Conservation (phyloP, 2,329 filamentous ascomycete species). For the Penicillium sp. region DNA sequence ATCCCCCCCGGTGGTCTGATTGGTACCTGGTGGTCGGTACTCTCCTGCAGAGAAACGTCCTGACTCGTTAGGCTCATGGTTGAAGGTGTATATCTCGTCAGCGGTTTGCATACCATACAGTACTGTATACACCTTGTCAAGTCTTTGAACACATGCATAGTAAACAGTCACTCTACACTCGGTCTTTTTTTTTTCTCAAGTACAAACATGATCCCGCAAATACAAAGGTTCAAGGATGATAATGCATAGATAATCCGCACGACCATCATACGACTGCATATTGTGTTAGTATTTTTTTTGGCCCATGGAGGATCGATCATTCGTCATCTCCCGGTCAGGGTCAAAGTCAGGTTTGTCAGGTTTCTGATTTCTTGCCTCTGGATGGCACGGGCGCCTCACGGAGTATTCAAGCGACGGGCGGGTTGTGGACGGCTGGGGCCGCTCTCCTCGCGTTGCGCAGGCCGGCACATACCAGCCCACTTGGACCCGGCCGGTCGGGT, state of each 20-base stretch:
- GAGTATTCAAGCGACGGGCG: neutral
- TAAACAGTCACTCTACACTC: neutral
- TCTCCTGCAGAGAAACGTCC: neutral
- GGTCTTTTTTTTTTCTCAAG: neutral
- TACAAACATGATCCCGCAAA: neutral
- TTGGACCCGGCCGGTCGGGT: neutral
- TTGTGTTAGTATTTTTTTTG: neutral
- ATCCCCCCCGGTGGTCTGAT: neutral
- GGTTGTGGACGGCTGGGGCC: neutral
- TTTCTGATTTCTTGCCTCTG: neutral
- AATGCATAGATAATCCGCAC: neutral
- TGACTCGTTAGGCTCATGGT: neutral
- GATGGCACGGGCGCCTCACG: neutral
- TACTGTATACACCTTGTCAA: neutral
- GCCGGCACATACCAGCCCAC: slow-evolving; percentile 2
- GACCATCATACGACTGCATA: neutral
- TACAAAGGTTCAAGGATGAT: neutral
- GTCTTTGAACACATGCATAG: neutral
- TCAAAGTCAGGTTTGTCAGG: neutral
- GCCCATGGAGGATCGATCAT: neutral
- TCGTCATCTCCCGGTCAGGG: neutral
- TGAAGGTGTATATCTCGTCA: neutral
- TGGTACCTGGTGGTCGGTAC: neutral
- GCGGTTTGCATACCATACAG: neutral
- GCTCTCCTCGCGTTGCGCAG: neutral